Conservation (phyloP, 495 filamentous ascomycete genomes). For the Podospora australis region DNA sequence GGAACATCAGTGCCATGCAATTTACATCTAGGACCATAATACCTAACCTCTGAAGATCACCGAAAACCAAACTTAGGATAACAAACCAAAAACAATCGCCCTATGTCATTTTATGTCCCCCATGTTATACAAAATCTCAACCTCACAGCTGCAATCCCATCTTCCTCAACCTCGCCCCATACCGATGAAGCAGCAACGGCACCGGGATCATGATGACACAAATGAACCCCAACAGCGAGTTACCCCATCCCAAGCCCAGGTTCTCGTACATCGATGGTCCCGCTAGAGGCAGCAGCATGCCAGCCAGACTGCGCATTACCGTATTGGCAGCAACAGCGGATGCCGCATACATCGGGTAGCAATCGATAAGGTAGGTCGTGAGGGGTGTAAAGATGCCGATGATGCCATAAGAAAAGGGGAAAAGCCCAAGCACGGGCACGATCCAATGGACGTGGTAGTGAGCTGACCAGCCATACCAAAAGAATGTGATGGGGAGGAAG, state of each 20-base stretch:
- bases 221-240: constrained; percentile 56
- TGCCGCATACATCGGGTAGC: constrained; percentile 54
- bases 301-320: constrained; percentile 46
- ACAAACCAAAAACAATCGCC: too few species aligned
- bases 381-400: constrained; percentile 48
- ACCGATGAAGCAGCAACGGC: constrained; percentile 69
- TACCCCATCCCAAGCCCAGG: constrained; percentile 54
- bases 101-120: too few species aligned
- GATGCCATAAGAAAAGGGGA: constrained; percentile 46
- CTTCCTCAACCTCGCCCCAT: constrained; percentile 52
- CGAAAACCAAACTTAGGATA: too few species aligned
- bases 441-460: constrained; percentile 34
- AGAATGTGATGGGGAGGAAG: constrained; percentile 38
- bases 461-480: constrained; percentile 43
- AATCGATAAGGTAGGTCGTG: constrained; percentile 55
- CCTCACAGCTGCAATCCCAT: constrained; percentile 20
- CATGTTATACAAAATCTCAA: not conserved
- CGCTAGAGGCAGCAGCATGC: constrained; percentile 51
- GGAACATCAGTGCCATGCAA: too few species aligned
- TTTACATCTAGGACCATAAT: too few species aligned
- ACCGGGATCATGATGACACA: constrained; percentile 62
- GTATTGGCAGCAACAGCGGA: constrained; percentile 51
- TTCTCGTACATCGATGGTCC: constrained; percentile 47
- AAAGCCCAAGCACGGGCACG: constrained; percentile 46
- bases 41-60: too few species aligned